Base-by-base conservation (phyloP, 169 alveolate genomes). In the Cryptosporidium ubiquitum region DNA sequence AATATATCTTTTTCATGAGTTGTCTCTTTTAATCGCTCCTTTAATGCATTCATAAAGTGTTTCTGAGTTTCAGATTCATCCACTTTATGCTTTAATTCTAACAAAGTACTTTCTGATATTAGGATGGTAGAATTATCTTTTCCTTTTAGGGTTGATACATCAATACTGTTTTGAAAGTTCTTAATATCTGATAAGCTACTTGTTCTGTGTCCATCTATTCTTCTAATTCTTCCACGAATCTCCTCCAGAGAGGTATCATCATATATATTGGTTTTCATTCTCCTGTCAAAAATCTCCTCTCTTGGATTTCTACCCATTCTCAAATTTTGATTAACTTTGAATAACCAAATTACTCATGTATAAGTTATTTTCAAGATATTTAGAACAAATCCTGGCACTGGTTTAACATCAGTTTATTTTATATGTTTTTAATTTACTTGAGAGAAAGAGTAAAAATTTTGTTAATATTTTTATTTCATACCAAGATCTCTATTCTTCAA, bases 51-150 rank as follows among this genome's bases (percentile, higher is more conserved):
- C 75, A 79, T 79, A 61, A 79, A 79, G 26, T 79, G 89, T 64
- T 79, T 79, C 37, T 79, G 89, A 60, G 89, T 79, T 40, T 79
- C 89, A 9, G 89, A 79, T 20, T 79, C 89, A 61, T 79, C 89
- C 10, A 79, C 79, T 23, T 79, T 79, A n/a, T 42, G 16, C 18
- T 79, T 79, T 16, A 79, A 35, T 29, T 79, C 89, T 37, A 61
- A 58, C 44, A 79, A 79, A 61, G 75, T 40, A 18, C 26, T 58
- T 49, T 79, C 75, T 9, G 89, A 79, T 40, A 79, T 79, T 14
- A 79, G 23, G 18, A 79, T 64, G 9, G 68, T 61, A 3, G 89
- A 61, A n/a, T 64, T 52, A 26, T 60, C 64, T 10, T 44, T 31
- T 12, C 49, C 51, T 23, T 40, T 58, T 26, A 64, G 26, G 1